Evolutionary conservation across 2,329 filamentous ascomycete genomes (phyloP), one percentile per base, ranked within the genome.

Genomic region (Fusarium musae): DNA sequence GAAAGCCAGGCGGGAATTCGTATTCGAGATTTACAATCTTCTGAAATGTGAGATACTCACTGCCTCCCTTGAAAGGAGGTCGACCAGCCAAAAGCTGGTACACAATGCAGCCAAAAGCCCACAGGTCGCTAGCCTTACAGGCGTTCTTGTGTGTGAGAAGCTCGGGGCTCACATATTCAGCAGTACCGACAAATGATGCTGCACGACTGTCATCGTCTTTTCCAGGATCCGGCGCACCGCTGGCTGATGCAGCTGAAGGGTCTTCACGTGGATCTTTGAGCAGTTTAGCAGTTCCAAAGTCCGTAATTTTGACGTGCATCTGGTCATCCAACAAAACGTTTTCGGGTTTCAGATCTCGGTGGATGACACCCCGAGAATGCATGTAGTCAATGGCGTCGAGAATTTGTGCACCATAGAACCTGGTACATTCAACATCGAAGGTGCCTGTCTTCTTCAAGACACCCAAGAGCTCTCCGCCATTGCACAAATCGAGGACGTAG

Each of bases 241-340:
- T 82, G 57, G 80, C 74, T 1, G 82, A 80, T 9, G 83, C 76
- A 19, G 80, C 74, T 2, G 82, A 80, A 6, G 82, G 75, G 26
- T 84, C 83, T 30, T 79, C 78, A 30, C 82, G 79, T 30, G 82
- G 82, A 60, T 84, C 83, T 59, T 74, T 77, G 50, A 99, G 86
- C 70, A 99, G 90, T 81, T 98, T 98, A n/a, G 96, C 96, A 0
- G 96, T 99, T 46, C 96, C 96, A 80, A 99, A 99, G 83, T 99
- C 96, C 12, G 96, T 99, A 74, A 99, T 98, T 82, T 99, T 99
- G 83, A 98, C 92, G 78, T 98, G 94, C 93, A 98, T 97, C 79
- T 97, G 93, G 73, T 95, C 93, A 81, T 99, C 96, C 42, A 99
- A 87, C 11, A 99, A 88, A 8, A 99, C 95, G 75, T 99, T 99